Evolutionary conservation across 106 monocot species (phyloP).

Genomic region (Apostasia shenzhenica): DNA sequence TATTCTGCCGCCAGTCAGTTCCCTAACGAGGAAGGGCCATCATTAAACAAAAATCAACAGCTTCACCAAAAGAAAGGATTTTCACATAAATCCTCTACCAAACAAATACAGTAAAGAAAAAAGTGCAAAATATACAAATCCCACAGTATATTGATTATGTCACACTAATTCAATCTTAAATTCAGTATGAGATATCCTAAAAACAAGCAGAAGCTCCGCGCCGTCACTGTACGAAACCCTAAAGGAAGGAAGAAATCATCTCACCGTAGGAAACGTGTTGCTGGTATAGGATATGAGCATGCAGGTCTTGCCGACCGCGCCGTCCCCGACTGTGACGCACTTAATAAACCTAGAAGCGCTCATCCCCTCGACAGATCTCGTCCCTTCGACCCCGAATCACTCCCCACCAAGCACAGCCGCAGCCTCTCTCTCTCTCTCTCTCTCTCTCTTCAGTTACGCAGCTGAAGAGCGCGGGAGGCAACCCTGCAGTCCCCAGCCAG

Average conservation of each 20-base stretch:
- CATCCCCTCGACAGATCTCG: slow-evolving; percentile 26
- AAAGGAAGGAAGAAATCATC: background rate
- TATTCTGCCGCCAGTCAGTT: too few species aligned
- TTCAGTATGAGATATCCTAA: too few species aligned
- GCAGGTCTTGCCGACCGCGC: slow-evolving; percentile 68
- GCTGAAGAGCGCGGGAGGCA: background rate
- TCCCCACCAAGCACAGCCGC: background rate
- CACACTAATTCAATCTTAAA: too few species aligned
- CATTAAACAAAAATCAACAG: too few species aligned
- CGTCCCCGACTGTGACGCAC: slow-evolving; percentile 67
- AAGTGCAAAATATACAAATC: too few species aligned
- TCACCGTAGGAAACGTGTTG: slow-evolving; percentile 64
- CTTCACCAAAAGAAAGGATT: too few species aligned
- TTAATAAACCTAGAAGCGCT: slow-evolving; percentile 63
- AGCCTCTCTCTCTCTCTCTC: background rate
- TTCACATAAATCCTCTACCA: too few species aligned
- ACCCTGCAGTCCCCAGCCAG: slow-evolving; percentile 1
- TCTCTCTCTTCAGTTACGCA: background rate
- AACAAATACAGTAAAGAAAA: too few species aligned
- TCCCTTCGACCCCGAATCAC: background rate
- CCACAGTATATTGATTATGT: too few species aligned
- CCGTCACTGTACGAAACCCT: background rate
- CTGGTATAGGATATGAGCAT: slow-evolving; percentile 72
- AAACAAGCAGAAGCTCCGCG: too few species aligned
- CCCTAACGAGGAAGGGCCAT: too few species aligned